Percentiles rank a stretch among this genome's conserved stretches.
Conservation (phyloP, 192 early-diverging fungal genomes). For the Thoreauomyces humboldtii region DNA sequence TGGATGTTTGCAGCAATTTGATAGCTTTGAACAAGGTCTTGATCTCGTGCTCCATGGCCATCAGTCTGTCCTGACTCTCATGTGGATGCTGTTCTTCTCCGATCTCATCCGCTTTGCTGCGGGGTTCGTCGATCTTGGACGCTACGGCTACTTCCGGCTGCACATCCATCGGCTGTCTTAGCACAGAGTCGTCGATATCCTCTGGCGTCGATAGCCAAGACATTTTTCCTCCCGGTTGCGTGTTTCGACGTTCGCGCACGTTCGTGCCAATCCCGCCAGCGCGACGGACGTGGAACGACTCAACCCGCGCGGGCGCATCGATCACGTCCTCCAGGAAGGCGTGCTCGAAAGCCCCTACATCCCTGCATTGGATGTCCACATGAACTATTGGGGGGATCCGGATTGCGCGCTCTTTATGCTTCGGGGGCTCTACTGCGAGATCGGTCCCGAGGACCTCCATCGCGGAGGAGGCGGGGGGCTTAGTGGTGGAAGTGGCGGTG, state of each 20-base stretch:
- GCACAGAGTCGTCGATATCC: no score
- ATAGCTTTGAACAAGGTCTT: no score
- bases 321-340: slow-evolving; percentile 65
- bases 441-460: background rate
- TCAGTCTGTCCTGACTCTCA: no score
- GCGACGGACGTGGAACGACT: slow-evolving; percentile 34
- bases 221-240: background rate
- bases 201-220: no score
- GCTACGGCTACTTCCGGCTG: no score
- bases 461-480: background rate
- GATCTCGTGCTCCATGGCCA: no score
- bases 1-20: no score
- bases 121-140: no score
- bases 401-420: slow-evolving; percentile 64
- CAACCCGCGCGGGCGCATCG: slow-evolving; percentile 60
- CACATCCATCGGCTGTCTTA: no score
- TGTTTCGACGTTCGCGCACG: background rate
- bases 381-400: slow-evolving; percentile 67
- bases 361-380: slow-evolving; percentile 61
- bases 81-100: no score
- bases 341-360: slow-evolving; percentile 71
- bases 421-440: slow-evolving; percentile 48
- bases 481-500: slow-evolving; percentile 8
- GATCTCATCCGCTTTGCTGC: no score
- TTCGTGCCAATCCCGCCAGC: background rate